Conservation (phyloP, 768 basidiomycete genomes). For the Lepiota subincarnata region DNA sequence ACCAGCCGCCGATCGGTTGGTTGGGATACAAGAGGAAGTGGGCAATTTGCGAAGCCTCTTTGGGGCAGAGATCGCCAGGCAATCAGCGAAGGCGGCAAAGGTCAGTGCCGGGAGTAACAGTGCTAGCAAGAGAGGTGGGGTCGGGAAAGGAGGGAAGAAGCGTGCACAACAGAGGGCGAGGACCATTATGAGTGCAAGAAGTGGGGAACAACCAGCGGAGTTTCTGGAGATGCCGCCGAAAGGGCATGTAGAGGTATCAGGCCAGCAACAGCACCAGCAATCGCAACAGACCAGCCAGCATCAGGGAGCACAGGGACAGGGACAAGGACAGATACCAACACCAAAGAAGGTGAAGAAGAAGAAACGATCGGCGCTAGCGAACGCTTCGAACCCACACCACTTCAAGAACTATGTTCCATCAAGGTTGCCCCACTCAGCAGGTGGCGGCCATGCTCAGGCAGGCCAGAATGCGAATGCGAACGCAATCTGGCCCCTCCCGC, state of each 20-base stretch:
- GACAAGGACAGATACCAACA: slow-evolving; percentile 20
- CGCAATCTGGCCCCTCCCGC: slow-evolving; percentile 55
- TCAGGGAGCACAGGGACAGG: background rate
- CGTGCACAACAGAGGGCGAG: slow-evolving; percentile 35
- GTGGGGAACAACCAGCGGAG: slow-evolving; percentile 32
- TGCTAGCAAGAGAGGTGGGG: slow-evolving; percentile 19
- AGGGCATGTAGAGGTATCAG: slow-evolving; percentile 9
- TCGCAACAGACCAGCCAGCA: background rate
- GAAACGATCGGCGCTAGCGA: slow-evolving; percentile 87
- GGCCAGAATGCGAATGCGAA: slow-evolving; percentile 35
- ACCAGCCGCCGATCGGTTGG: slow-evolving; percentile 68
- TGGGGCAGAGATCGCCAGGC: slow-evolving; percentile 68
- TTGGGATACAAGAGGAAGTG: slow-evolving; percentile 67
- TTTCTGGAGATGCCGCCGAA: slow-evolving; percentile 29
- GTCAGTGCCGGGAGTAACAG: slow-evolving; percentile 35
- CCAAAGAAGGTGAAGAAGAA: slow-evolving; percentile 70
- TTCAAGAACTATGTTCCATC: slow-evolving; percentile 92
- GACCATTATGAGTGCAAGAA: slow-evolving; percentile 20
- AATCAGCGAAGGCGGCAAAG: slow-evolving; percentile 60
- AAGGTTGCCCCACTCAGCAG: slow-evolving; percentile 52
- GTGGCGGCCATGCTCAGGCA: slow-evolving; percentile 19
- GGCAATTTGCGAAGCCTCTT: slow-evolving; percentile 61
- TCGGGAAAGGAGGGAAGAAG: slow-evolving; percentile 29
- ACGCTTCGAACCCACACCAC: slow-evolving; percentile 95
- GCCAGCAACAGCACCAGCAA: slow-evolving; percentile 8